Conservation (phyloP, 2,329 filamentous ascomycete species). For the Colletotrichum destructivum region DNA sequence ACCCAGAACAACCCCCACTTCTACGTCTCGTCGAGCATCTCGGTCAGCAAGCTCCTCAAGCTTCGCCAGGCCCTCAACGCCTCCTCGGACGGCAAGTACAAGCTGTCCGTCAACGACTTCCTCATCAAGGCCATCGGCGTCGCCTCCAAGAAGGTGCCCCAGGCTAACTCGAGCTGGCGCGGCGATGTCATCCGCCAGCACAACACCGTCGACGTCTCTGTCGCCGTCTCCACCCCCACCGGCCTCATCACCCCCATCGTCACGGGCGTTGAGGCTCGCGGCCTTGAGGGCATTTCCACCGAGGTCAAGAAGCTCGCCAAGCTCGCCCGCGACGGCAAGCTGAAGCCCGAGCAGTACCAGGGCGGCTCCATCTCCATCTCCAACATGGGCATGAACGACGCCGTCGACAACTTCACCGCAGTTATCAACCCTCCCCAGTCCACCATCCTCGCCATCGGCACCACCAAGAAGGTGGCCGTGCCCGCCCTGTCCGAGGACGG, state of each 20-base stretch:
- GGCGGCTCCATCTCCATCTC: constrained; percentile 99
- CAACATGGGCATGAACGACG: constrained; percentile 99
- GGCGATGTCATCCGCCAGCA: constrained; percentile 92
- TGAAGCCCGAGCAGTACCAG: constrained; percentile 99
- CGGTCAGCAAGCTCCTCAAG: constrained; percentile 95
- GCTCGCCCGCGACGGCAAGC: constrained; percentile 95
- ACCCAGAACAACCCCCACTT: constrained; percentile 97
- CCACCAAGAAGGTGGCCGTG: constrained; percentile 94
- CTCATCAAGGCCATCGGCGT: constrained; percentile 95
- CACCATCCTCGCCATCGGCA: constrained; percentile 94
- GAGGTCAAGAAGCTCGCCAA: constrained; percentile 97
- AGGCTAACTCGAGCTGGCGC: constrained; percentile 96
- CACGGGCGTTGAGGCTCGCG: constrained; percentile 87
- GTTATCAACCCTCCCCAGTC: constrained; percentile 99
- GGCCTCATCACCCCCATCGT: constrained; percentile 99
- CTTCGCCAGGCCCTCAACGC: constrained; percentile 94
- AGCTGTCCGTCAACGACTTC: constrained; percentile 99
- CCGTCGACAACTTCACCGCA: constrained; percentile 96
- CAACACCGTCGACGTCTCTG: constrained; percentile 93
- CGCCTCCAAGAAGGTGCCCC: constrained; percentile 93
- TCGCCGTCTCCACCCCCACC: constrained; percentile 92
- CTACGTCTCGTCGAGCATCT: constrained; percentile 93
- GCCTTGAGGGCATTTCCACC: constrained; percentile 88
- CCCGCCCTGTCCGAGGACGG: constrained; percentile 81
- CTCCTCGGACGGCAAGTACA: constrained; percentile 92